phyloP scores from a whole-genome alignment of 2,329 filamentous ascomycete species.

The Fusarium keratoplasticum region DNA sequence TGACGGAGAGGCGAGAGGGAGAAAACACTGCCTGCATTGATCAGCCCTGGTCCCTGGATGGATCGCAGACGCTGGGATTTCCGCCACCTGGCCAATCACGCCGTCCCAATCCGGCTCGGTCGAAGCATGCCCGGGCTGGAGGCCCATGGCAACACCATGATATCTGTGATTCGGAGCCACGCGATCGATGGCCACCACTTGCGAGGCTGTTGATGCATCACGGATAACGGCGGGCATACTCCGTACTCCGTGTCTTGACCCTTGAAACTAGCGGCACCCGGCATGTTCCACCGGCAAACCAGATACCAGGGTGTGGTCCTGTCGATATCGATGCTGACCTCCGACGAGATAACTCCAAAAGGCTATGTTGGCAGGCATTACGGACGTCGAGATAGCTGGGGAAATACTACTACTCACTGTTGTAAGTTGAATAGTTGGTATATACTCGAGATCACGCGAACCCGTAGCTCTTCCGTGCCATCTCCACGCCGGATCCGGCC shows the following conservation, averaged over 20 bases:
- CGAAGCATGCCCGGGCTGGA: neutral
- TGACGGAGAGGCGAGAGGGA: neutral
- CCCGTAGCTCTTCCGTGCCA: conserved; percentile 7
- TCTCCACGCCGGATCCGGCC: conserved; percentile 27
- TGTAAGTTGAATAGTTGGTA: neutral
- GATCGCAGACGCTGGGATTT: neutral
- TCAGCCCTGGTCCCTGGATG: conserved; percentile 2
- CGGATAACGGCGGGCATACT: conserved; percentile 7
- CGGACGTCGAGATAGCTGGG: neutral
- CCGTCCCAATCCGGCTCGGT: neutral
- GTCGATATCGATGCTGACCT: neutral
- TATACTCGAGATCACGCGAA: neutral
- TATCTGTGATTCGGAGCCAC: conserved; percentile 3
- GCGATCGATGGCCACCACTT: neutral
- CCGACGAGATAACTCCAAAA: neutral
- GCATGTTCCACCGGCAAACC: neutral
- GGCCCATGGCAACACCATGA: neutral
- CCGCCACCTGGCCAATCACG: neutral
- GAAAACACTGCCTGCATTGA: conserved; percentile 29
- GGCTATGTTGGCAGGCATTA: neutral
- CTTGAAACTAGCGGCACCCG: neutral
- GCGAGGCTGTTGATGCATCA: neutral
- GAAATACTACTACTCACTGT: neutral
- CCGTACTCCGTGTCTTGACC: conserved; percentile 5
- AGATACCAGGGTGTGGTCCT: neutral